Evolutionary conservation across 2,329 filamentous ascomycete species (phyloP).

Genomic region (Pleoardoris graminearum): DNA sequence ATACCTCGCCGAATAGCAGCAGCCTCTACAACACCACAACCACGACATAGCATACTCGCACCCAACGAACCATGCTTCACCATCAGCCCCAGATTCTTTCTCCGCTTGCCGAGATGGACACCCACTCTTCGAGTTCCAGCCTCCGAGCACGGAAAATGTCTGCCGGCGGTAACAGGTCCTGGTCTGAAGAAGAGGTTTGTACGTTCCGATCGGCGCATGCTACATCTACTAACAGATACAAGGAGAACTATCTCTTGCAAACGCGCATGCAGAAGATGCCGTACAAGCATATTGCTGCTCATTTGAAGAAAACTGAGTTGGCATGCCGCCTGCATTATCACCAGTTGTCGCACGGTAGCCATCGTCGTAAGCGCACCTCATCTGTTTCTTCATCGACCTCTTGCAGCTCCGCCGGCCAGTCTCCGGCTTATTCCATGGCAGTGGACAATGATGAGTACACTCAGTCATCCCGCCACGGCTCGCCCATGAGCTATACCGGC

Average conservation of each 20-base stretch:
- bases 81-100: constrained; percentile 46
- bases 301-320: constrained; percentile 85
- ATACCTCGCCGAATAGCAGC: constrained; percentile 12
- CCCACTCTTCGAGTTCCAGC: constrained; percentile 46
- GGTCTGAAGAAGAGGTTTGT: constrained; percentile 82
- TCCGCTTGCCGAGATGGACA: constrained; percentile 43
- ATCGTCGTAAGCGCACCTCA: constrained; percentile 74
- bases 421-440: constrained; percentile 45
- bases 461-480: constrained; percentile 47
- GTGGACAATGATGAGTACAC: constrained; percentile 43
- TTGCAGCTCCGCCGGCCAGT: constrained; percentile 41
- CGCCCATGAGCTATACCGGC: constrained; percentile 52
- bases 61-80: constrained; percentile 41
- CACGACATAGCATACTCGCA: constrained; percentile 23
- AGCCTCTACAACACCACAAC: constrained; percentile 31
- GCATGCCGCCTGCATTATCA: constrained; percentile 87
- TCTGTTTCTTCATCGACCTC: constrained; percentile 65
- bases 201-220: not conserved
- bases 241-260: constrained; percentile 84
- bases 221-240: constrained; percentile 23
- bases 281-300: constrained; percentile 85
- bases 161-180: constrained; percentile 76
- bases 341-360: constrained; percentile 79
- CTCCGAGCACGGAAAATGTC: constrained; percentile 70
- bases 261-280: constrained; percentile 86